A percentile compares a stretch with the other conserved stretches of the same genome.
Conservation (phyloP, 1,284 basidiomycete genomes). For the Cutaneotrichosporon sp. region DNA sequence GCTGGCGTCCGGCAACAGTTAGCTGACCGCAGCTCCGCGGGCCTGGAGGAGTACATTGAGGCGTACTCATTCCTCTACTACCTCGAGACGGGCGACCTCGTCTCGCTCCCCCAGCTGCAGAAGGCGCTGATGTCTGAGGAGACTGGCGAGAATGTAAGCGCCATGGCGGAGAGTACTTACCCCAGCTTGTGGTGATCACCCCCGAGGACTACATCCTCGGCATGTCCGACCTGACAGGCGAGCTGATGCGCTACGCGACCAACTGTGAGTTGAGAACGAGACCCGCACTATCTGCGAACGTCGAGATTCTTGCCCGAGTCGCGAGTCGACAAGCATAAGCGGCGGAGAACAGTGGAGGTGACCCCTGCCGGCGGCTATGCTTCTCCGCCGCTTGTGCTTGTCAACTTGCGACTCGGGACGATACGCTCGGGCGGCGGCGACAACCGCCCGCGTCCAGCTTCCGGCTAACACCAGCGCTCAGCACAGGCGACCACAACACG, state of each 20-base stretch:
- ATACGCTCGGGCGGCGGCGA: constrained; percentile 2
- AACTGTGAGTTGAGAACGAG: constrained; percentile 47
- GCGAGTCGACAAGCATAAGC: not conserved
- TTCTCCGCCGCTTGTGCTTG: not conserved
- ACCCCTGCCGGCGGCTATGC: not conserved
- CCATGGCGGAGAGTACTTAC: not conserved
- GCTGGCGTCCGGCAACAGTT: not conserved
- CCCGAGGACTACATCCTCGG: constrained; percentile 87
- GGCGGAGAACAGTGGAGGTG: not conserved
- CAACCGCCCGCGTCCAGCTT: not conserved
- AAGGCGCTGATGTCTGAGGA: constrained; percentile 59
- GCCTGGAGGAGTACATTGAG: constrained; percentile 91
- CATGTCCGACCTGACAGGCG: constrained; percentile 90
- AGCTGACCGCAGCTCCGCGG: constrained; percentile 44
- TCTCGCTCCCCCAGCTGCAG: constrained; percentile 72
- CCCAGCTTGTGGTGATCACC: constrained; percentile 64
- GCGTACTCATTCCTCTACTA: constrained; percentile 87
- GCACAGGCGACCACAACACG: constrained; percentile 68
- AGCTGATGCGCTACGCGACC: constrained; percentile 93
- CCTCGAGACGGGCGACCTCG: constrained; percentile 69
- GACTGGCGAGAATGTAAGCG: constrained; percentile 15
- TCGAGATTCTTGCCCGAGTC: not conserved
- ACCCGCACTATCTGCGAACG: not conserved
- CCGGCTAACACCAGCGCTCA: constrained; percentile 52
- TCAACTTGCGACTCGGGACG: not conserved